Percentiles rank a stretch among this genome's conserved stretches.
These are phyloP conservation scores for Heliocybe sulcata DNA, from an alignment of 1,284 basidiomycete species.

Conservation along the genomic window DNA sequence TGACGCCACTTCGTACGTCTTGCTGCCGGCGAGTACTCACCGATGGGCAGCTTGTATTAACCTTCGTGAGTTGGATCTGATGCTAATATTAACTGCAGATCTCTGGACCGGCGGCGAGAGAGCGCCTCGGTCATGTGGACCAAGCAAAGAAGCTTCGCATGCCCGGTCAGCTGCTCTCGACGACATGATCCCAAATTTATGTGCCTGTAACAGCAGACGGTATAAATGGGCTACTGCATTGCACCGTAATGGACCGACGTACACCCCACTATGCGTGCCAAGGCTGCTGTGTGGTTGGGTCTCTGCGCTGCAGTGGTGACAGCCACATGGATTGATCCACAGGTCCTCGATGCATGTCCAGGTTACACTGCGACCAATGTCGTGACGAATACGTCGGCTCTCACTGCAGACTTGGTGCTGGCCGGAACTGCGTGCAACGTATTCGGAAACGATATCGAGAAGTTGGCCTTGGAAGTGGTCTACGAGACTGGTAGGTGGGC, in stretches of 20 bases:
- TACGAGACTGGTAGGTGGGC: constrained; percentile 46
- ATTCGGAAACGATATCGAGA: constrained; percentile 51
- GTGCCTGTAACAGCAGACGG: neutral
- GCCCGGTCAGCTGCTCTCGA: neutral
- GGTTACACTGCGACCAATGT: constrained; percentile 43
- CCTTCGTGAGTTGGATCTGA: no score
- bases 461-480: constrained; percentile 44
- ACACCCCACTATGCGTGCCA: neutral
- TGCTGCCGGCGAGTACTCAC: no score
- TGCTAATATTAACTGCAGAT: no score
- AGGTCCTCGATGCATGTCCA: constrained; percentile 39
- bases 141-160: neutral
- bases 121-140: neutral
- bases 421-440: constrained; percentile 53
- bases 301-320: neutral
- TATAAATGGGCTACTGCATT: neutral
- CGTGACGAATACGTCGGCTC: constrained; percentile 23
- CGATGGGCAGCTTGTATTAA: no score
- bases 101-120: neutral
- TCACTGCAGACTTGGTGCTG: constrained; percentile 48
- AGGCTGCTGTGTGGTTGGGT: neutral
- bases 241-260: neutral
- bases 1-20: no score
- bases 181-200: neutral
- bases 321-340: constrained; percentile 18